phyloP scores from a whole-genome alignment of 805 yeast genomes.

The Suhomyces vadensis region DNA sequence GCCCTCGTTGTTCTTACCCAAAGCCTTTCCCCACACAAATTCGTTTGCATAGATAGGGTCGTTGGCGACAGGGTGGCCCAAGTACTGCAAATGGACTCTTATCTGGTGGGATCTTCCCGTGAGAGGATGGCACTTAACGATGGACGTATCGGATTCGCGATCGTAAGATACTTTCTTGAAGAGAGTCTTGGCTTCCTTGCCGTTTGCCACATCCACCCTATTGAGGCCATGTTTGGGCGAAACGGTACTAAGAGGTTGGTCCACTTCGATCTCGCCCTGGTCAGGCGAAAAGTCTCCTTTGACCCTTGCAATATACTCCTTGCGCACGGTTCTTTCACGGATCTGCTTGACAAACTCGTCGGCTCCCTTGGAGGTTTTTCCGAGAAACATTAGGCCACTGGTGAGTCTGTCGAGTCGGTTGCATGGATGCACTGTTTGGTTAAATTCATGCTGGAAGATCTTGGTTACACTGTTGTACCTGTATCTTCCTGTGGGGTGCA shows the following conservation, averaged over 20 bases:
- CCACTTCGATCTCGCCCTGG: slow-evolving; percentile 51
- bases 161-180: slow-evolving; percentile 72
- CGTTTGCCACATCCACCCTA: slow-evolving; percentile 47
- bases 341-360: slow-evolving; percentile 71
- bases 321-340: slow-evolving; percentile 69
- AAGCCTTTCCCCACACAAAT: slow-evolving; percentile 71
- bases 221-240: slow-evolving; percentile 75
- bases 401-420: slow-evolving; percentile 89
- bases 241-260: slow-evolving; percentile 65
- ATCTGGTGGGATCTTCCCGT: slow-evolving; percentile 97
- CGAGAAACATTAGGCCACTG: slow-evolving; percentile 90
- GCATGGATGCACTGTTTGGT: slow-evolving; percentile 69
- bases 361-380: slow-evolving; percentile 78
- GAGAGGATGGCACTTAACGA: slow-evolving; percentile 80
- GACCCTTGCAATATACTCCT: slow-evolving; percentile 86
- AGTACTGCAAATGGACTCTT: slow-evolving; percentile 83
- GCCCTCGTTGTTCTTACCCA: slow-evolving; percentile 64
- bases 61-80: slow-evolving; percentile 63
- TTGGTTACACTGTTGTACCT: slow-evolving; percentile 75
- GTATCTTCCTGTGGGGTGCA: slow-evolving; percentile 91
- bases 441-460: slow-evolving; percentile 69
- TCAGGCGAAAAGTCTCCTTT: slow-evolving; percentile 75
- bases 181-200: slow-evolving; percentile 72
- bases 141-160: slow-evolving; percentile 51
- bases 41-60: slow-evolving; percentile 80